Evolutionary conservation across 176 grass and related monocot genomes (phyloP), one percentile per base, ranked within the genome.

Genomic region (Carex parvula): DNA sequence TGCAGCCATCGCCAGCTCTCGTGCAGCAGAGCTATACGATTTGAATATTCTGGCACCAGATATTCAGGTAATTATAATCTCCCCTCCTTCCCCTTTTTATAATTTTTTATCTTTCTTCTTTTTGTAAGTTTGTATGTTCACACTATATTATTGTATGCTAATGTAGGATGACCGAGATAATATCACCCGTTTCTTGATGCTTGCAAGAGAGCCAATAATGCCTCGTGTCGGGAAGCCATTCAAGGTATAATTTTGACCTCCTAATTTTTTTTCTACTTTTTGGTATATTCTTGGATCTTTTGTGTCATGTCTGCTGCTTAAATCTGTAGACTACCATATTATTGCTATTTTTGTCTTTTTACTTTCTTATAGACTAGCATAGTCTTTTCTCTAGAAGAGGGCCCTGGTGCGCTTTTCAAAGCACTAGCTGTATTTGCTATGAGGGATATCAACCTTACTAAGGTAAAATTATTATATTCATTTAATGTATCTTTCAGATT

Each of bases 301-400:
- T 80, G 16, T 86, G 15, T 68, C 64, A 68, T 37, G 17, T 67
- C 15, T 6, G 4, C 64, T 8, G 13, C 64, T 16, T 68, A 8
- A 33, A 81, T 11, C 29, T 37, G 1, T 41, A 17, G 33, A 16
- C 12, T 4, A 20, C 7, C 63, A 86, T 81, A 84, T 83, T 87
- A 21, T 86, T 60, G 57, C 44, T 16, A 84, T 10, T 44, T 77
- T 84, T 80, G 18, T 83, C 35, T 84, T 88, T 73, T n/a, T 70
- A 44, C 37, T 81, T 24, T 85, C 70, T 29, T 71, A 50, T 69
- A 94, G 94, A 92, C 90, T 16, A 97, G 94, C 84, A 92, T 97
- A 88, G 90, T 97, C 44, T 97, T 97, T 70, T 97, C 92, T 86
- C 79, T 94, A 18, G 94, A 97, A 92, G 94, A 97, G 86, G 94